Conservation (phyloP, 208 protist genomes). For the Trypanosoma conorhini region DNA sequence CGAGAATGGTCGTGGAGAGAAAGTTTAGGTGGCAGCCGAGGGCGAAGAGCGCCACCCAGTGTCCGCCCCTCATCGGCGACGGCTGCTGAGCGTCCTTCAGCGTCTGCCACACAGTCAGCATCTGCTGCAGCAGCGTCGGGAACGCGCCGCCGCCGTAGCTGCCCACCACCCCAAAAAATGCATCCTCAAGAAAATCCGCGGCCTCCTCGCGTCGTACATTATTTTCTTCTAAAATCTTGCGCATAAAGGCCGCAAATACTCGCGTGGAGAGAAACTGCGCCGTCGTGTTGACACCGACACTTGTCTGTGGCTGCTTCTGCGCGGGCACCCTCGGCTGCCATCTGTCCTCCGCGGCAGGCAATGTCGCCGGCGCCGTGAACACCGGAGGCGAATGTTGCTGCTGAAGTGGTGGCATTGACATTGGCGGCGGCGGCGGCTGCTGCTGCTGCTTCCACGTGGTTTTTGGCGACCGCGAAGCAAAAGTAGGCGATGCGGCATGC, state of each 20-base stretch:
- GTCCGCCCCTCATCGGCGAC: constrained; percentile 34
- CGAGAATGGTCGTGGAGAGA: constrained; percentile 29
- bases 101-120: constrained; percentile 53
- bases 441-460: neutral
- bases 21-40: constrained; percentile 70
- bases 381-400: neutral
- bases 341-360: neutral
- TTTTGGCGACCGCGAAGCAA: neutral
- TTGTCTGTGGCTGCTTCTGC: constrained; percentile 15
- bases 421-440: neutral
- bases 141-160: constrained; percentile 42
- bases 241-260: constrained; percentile 33
- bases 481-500: neutral
- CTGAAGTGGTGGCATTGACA: neutral
- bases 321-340: neutral
- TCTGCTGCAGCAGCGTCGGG: constrained; percentile 37
- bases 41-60: constrained; percentile 65
- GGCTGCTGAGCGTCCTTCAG: constrained; percentile 23
- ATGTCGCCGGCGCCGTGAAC: neutral
- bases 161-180: constrained; percentile 59
- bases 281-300: neutral
- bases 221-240: constrained; percentile 27
- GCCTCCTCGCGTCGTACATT: constrained; percentile 27
- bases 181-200: constrained; percentile 39
- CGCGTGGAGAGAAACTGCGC: constrained; percentile 25